phyloP scores from a whole-genome alignment of 73 alveolate species.

The Paramecium caudatum region DNA sequence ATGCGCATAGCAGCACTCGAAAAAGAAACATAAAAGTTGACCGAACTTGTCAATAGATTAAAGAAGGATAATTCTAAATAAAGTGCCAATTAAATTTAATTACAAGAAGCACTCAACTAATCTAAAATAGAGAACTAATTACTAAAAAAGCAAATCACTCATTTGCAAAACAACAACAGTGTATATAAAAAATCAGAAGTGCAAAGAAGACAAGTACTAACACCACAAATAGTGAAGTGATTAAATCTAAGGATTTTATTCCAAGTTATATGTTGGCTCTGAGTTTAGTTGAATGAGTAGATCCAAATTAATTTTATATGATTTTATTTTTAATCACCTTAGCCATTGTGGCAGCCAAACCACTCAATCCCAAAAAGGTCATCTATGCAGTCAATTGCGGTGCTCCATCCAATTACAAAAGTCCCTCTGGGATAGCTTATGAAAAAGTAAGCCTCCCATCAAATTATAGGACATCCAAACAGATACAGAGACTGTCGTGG shows the following conservation, averaged over 20 bases:
- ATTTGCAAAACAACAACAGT: neutral
- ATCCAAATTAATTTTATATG: neutral
- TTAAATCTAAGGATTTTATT: conserved; percentile 29
- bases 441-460: neutral
- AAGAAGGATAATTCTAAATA: conserved; percentile 15
- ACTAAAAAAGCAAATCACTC: conserved; percentile 36
- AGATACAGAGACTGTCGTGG: conserved; percentile 75
- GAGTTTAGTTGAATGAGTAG: conserved; percentile 55
- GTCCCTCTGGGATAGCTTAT: conserved; percentile 65
- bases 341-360: conserved; percentile 20
- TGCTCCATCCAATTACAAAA: conserved; percentile 68
- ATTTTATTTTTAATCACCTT: neutral
- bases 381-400: conserved; percentile 80
- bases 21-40: conserved; percentile 50
- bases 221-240: neutral
- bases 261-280: conserved; percentile 65
- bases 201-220: neutral
- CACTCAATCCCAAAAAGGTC: conserved; percentile 77
- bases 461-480: conserved; percentile 46
- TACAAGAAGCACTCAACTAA: neutral
- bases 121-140: neutral
- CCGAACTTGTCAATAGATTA: neutral
- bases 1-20: conserved; percentile 60
- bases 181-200: neutral
- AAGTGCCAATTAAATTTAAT: neutral